Conservation (phyloP, 2,329 filamentous ascomycete genomes). For the Epichloe typhina region DNA sequence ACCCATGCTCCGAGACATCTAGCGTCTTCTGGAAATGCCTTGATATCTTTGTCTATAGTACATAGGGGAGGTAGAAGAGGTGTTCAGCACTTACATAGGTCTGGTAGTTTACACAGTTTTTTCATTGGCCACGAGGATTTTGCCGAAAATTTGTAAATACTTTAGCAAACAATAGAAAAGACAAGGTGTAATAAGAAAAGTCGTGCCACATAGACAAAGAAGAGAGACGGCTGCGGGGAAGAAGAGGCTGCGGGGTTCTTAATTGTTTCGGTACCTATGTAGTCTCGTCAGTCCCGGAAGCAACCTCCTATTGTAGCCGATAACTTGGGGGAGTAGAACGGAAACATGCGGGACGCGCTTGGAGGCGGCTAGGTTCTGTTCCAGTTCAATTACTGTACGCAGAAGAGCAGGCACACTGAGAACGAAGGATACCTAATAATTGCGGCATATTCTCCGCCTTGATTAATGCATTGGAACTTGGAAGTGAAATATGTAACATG, state of each 20-base stretch:
- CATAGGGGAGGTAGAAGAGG: constrained; percentile 4
- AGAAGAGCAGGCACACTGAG: too few relatives aligned
- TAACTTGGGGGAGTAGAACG: constrained; percentile 12
- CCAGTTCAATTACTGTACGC: neutral
- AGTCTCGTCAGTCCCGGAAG: constrained; percentile 15
- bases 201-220: neutral
- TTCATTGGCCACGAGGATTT: neutral
- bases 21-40: neutral
- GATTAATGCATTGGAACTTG: too few relatives aligned
- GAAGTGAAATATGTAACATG: too few relatives aligned
- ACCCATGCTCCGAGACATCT: neutral
- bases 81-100: constrained; percentile 5
- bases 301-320: constrained; percentile 18
- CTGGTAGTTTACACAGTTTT: neutral
- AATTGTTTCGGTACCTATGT: neutral
- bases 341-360: constrained; percentile 19
- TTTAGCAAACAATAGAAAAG: neutral
- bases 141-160: neutral
- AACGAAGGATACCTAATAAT: too few relatives aligned
- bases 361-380: neutral
- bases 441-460: too few relatives aligned
- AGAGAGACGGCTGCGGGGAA: neutral
- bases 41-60: neutral
- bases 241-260: constrained; percentile 2
- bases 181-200: neutral